Evolutionary conservation across 495 filamentous ascomycete species (phyloP).

Genomic region (Friedmanniomyces endolithicus): DNA sequence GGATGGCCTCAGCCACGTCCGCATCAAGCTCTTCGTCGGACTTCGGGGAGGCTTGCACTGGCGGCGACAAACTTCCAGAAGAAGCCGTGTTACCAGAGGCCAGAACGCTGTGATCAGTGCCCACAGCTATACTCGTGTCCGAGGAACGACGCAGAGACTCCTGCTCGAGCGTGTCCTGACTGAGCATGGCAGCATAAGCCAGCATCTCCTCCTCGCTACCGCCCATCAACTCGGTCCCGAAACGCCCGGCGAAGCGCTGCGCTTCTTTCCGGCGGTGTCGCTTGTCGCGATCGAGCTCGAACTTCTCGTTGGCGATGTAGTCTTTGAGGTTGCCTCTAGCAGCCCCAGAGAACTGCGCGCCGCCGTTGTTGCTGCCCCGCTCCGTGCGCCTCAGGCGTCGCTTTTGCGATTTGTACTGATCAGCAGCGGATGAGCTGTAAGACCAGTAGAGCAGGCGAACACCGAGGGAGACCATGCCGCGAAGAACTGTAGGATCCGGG

Average conservation of each 20-base stretch:
- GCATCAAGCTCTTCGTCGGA: conserved; percentile 53
- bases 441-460: conserved; percentile 85
- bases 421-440: conserved; percentile 59
- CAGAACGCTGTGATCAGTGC: conserved; percentile 32
- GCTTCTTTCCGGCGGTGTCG: conserved; percentile 48
- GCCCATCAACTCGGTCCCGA: conserved; percentile 64
- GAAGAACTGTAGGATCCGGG: conserved; percentile 75
- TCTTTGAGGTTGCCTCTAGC: conserved; percentile 55
- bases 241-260: conserved; percentile 57
- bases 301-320: conserved; percentile 70
- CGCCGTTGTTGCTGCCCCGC: conserved; percentile 44
- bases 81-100: conserved; percentile 9
- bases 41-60: conserved; percentile 19
- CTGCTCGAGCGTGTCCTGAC: conserved; percentile 59
- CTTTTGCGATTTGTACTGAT: conserved; percentile 53
- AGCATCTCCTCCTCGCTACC: conserved; percentile 79
- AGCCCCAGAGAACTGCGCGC: conserved; percentile 44
- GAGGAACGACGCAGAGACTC: conserved; percentile 45
- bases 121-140: conserved; percentile 32
- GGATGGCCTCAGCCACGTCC: conserved; percentile 70
- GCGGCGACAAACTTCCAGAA: conserved; percentile 4
- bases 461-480: conserved; percentile 82
- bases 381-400: conserved; percentile 47
- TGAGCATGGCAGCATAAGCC: conserved; percentile 78
- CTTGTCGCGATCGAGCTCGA: conserved; percentile 67